Conservation (phyloP, 768 basidiomycete genomes). For the Boletus huronensis region DNA sequence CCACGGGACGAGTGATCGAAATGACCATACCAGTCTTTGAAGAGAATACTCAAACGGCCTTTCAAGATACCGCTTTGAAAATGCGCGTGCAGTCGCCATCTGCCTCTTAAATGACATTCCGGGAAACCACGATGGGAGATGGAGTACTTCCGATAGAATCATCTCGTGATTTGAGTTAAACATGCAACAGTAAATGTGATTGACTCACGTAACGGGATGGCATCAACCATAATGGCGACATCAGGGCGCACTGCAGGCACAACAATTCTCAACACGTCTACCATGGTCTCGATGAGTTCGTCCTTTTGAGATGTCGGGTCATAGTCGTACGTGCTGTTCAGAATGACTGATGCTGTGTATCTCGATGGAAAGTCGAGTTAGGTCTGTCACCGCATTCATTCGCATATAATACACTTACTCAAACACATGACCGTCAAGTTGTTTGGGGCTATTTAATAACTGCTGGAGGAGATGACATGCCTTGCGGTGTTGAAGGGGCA, state of each 20-base stretch:
- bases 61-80: neutral
- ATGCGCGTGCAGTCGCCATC: neutral
- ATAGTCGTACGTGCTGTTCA: slow-evolving; percentile 8
- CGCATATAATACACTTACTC: neutral
- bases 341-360: slow-evolving; percentile 1
- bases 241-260: neutral
- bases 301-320: slow-evolving; percentile 1
- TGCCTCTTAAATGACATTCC: slow-evolving; percentile 3
- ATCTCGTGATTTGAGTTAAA: neutral
- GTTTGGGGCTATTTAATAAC: neutral
- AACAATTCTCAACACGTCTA: neutral
- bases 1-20: neutral
- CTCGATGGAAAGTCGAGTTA: neutral
- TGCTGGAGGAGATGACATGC: slow-evolving; percentile 1
- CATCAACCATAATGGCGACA: neutral
- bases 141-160: neutral
- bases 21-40: neutral
- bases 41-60: slow-evolving; percentile 1
- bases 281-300: neutral
- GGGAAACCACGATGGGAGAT: slow-evolving; percentile 5
- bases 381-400: neutral
- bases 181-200: neutral
- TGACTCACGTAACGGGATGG: slow-evolving; percentile 1
- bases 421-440: neutral
- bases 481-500: neutral